Base-by-base conservation (phyloP, 306 rosid species). In the Lablab purpureus region DNA sequence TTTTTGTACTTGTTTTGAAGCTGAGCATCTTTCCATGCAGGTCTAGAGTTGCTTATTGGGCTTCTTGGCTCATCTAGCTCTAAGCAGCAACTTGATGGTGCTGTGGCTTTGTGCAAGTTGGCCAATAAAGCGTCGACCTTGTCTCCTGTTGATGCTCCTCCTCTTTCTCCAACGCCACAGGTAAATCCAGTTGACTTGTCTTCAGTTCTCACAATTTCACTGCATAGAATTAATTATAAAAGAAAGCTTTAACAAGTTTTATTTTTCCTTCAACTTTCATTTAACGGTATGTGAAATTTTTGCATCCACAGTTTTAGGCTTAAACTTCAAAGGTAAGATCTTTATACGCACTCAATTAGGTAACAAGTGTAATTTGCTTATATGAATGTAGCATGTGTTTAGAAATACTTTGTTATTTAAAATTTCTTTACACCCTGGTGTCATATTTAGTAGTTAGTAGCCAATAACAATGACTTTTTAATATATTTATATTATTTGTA, bases 161-260 rank as follows among this genome's bases (percentile, higher is more conserved):
- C 99, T 58, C 99, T 91, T 40, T 93, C 99, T 56, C 98, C 99
- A 63, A 95, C 99, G 37, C 99, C 93, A 40, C 98, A 95, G 99
- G 99, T 87, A 63, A 66, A 40, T 70, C 78, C 79, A 0, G 28
- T 32, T 67, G 75, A 32, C 69, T 52, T 83, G 69, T 43, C 50
- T 68, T 67, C 17, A 22, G 9, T 65, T 46, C 60, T 78, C 76
- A 66, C 47, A 46, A 67, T 62, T 40, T 46, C 65, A 37, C 63
- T 36, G 67, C 46, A 52, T 52, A 30, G 32, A 68, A 66, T 30
- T 70, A 37, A 55, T 56, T 46, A 23, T 58, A 8, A 40, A 60
- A 34, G 45, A n/a, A 60, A 55, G 58, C 41, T 17, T 54, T 80
- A 17, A 7, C 36, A 17, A 15, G 7, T 28, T 56, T 51, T 70